A percentile compares a stretch with the other conserved stretches of the same genome.
Conservation (phyloP, 1,284 basidiomycete species). For the Puccinia polysora region DNA sequence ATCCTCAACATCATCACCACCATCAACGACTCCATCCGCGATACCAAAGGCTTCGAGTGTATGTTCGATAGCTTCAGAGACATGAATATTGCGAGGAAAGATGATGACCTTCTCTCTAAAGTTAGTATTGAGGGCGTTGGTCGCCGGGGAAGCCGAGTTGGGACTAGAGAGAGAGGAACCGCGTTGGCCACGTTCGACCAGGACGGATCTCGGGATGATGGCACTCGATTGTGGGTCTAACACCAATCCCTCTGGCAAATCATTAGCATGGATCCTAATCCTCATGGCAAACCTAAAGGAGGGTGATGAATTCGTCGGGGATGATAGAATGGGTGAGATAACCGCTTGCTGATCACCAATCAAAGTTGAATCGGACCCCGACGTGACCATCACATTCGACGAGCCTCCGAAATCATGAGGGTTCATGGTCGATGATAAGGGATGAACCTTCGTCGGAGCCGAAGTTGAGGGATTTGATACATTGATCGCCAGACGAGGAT, state of each 20-base stretch:
- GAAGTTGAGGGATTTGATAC: neutral
- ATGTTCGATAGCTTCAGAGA: slow-evolving; percentile 90
- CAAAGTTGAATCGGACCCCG: slow-evolving; percentile 55
- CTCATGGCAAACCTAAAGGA: slow-evolving; percentile 78
- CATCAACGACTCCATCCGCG: slow-evolving; percentile 88
- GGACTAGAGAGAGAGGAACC: slow-evolving; percentile 56
- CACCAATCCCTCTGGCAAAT: slow-evolving; percentile 85
- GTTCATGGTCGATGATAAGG: neutral
- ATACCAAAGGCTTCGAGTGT: slow-evolving; percentile 89
- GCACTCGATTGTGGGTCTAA: slow-evolving; percentile 88
- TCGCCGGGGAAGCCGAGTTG: slow-evolving; percentile 57
- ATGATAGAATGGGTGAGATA: slow-evolving; percentile 55
- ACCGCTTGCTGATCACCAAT: slow-evolving; percentile 56
- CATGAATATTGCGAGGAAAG: slow-evolving; percentile 87
- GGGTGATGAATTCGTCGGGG: slow-evolving; percentile 63
- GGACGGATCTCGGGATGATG: slow-evolving; percentile 66
- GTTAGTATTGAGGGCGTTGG: slow-evolving; percentile 61
- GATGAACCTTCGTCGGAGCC: neutral
- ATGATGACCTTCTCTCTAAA: slow-evolving; percentile 66
- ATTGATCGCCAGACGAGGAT: neutral
- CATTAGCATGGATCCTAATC: slow-evolving; percentile 75
- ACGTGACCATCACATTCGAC: neutral
- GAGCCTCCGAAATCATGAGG: neutral
- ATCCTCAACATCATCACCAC: slow-evolving; percentile 93
- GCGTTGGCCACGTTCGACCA: slow-evolving; percentile 47